phyloP scores from a whole-genome alignment of 805 yeast species.

The Tanozyma kutaoensis region DNA sequence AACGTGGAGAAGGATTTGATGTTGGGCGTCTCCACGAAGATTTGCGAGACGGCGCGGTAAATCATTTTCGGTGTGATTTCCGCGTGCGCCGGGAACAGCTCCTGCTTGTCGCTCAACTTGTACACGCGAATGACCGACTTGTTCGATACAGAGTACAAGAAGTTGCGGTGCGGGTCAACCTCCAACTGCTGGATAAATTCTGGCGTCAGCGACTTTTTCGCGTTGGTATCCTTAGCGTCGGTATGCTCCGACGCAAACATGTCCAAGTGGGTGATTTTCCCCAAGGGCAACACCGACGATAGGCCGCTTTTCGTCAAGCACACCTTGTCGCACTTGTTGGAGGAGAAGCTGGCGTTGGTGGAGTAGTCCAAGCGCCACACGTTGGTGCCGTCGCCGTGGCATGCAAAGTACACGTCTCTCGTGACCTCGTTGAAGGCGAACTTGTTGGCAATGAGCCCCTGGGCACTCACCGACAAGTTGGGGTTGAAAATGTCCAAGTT shows the following conservation, averaged over 20 bases:
- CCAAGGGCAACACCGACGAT: slow-evolving; percentile 22
- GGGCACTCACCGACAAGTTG: slow-evolving; percentile 65
- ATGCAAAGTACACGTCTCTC: slow-evolving; percentile 74
- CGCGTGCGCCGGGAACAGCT: slow-evolving; percentile 20
- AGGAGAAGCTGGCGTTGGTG: slow-evolving; percentile 76
- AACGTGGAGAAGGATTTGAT: slow-evolving; percentile 35
- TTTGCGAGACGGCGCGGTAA: slow-evolving; percentile 32
- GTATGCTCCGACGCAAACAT: slow-evolving; percentile 9
- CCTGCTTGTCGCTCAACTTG: slow-evolving; percentile 34
- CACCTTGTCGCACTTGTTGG: slow-evolving; percentile 67
- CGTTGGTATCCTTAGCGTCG: no score
- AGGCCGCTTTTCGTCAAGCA: slow-evolving; percentile 63
- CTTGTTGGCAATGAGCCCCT: slow-evolving; percentile 60
- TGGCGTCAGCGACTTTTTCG: neutral
- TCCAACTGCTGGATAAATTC: slow-evolving; percentile 54
- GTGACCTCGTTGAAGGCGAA: slow-evolving; percentile 48
- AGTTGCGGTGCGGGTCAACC: slow-evolving; percentile 65
- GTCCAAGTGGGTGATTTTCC: slow-evolving; percentile 19
- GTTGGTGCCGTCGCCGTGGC: slow-evolving; percentile 63
- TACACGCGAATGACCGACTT: slow-evolving; percentile 75
- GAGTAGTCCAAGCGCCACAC: slow-evolving; percentile 84
- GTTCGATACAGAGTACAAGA: slow-evolving; percentile 72
- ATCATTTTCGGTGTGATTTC: slow-evolving; percentile 32
- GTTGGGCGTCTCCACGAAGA: slow-evolving; percentile 44
- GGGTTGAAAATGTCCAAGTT: slow-evolving; percentile 69